A percentile compares a stretch with the other conserved stretches of the same genome.
Evolutionary conservation across 1,284 basidiomycete genomes (phyloP).

Genomic region (Rhodotorula sp.): DNA sequence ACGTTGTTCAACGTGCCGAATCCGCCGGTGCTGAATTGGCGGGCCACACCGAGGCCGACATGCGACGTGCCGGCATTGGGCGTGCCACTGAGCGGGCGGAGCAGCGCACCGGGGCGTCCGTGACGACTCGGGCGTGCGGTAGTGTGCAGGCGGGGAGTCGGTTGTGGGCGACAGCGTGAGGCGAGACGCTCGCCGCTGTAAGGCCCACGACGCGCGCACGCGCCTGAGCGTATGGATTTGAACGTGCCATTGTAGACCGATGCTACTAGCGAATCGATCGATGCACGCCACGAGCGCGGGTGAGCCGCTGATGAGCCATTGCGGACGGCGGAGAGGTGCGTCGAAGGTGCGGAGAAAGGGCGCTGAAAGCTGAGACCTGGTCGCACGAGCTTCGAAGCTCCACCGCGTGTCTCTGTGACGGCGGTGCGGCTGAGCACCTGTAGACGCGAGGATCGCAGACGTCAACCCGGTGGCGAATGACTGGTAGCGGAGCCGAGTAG

Average conservation of each 20-base stretch:
- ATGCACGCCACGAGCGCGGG: conserved; percentile 5
- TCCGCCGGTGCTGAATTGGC: conserved; percentile 36
- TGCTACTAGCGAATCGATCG: conserved; percentile 9
- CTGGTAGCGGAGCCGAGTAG: neutral
- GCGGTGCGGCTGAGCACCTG: conserved; percentile 19
- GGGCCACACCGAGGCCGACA: conserved; percentile 37
- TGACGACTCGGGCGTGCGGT: neutral
- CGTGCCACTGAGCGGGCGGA: conserved; percentile 13
- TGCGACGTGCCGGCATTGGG: conserved; percentile 4
- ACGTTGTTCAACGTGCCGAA: conserved; percentile 40
- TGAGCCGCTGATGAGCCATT: conserved; percentile 6
- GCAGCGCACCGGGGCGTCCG: conserved; percentile 26
- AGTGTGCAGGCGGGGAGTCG: neutral
- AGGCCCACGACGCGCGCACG: conserved; percentile 14
- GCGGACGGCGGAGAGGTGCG: neutral
- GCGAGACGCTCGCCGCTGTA: conserved; percentile 13
- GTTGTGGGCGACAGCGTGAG: neutral
- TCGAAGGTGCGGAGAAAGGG: neutral
- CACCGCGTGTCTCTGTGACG: conserved; percentile 9
- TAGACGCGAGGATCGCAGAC: neutral
- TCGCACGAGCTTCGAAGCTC: conserved; percentile 15
- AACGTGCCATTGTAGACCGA: conserved; percentile 29
- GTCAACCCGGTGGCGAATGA: neutral
- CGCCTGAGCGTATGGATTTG: conserved; percentile 13
- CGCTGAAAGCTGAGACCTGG: conserved; percentile 15